A percentile compares a stretch with the other conserved stretches of the same genome.
Conservation (phyloP, 2,329 filamentous ascomycete species). For the Myriosclerotinia curreyana region DNA sequence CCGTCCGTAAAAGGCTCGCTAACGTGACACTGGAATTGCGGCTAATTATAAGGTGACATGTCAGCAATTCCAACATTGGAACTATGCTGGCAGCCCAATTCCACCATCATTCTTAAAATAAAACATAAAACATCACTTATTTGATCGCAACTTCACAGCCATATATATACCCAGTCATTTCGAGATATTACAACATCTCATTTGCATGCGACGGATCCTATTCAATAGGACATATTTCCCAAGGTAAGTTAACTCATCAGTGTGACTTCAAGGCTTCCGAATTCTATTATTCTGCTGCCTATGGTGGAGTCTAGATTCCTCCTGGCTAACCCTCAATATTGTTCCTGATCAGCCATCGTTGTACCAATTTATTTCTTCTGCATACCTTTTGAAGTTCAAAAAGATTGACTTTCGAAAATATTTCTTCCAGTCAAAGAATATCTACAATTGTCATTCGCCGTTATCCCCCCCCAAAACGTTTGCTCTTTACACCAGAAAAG, state of each 20-base stretch:
- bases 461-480: not conserved
- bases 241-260: not conserved
- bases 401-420: not conserved
- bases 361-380: not conserved
- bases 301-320: constrained; percentile 15
- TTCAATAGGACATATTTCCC: not conserved
- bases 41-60: not conserved
- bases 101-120: constrained; percentile 10
- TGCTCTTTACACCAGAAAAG: not conserved
- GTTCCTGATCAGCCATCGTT: constrained; percentile 2
- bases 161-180: not conserved
- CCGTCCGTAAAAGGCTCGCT: constrained; percentile 1
- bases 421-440: not conserved
- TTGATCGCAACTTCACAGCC: not conserved
- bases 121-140: not conserved
- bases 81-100: constrained; percentile 3
- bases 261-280: constrained; percentile 21
- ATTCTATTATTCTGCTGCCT: constrained; percentile 21
- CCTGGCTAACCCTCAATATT: constrained; percentile 4
- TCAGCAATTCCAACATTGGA: not conserved
- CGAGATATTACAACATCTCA: not conserved
- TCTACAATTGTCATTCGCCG: not conserved
- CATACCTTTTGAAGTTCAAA: constrained; percentile 1
- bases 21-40: constrained; percentile 2
- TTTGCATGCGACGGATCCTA: not conserved